Base-by-base conservation (phyloP, 345 rosid species). In the Carallia brachiata region DNA sequence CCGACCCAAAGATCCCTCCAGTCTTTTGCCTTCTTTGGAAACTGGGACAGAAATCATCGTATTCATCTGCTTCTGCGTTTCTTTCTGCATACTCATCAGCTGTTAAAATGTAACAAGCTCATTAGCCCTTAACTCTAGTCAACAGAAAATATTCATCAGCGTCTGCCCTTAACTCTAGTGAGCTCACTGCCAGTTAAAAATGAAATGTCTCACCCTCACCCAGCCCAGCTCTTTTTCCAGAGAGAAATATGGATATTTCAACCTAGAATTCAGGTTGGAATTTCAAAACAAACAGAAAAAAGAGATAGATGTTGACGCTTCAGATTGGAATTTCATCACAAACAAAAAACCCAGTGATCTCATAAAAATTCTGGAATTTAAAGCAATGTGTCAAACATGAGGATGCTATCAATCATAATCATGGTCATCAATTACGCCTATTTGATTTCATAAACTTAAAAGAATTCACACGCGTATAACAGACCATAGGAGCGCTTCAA, bases 1-100 rank as follows among this genome's bases (percentile, higher is more conserved):
- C n/a, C 70, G 80, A 28, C 80, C 76, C 69, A 77, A 70, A 39
- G 80, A 62, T 57, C 66, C 65, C 73, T 77, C 80, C 6, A 77
- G 65, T 32, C 76, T 67, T 67, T 71, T 77, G n/a, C 76, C 65
- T 68, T 77, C 76, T 60, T 72, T 77, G 53, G 76, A 60, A 76
- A 76, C 62, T n/a, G 80, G 76, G 52, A 37, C 73, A 23, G 76
- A 67, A 18, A 72, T 63, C 62, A 57, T 57, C 6, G 32, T 32
- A 13, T 19, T 62, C 76, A 72, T 63, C 62, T 77, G 76, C 68
- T 77, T 77, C 55, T 67, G 76, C 80, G 72, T 77, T 39, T 77
- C 80, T 72, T 77, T 77, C 70, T 77, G 80, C 50, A 31, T 63
- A 63, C 10, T 71, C 50, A 63, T 23, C 52, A 71, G 48, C 80